Evolutionary conservation across 2,329 filamentous ascomycete genomes (phyloP).

Genomic region (Colletotrichum ledebouriae): DNA sequence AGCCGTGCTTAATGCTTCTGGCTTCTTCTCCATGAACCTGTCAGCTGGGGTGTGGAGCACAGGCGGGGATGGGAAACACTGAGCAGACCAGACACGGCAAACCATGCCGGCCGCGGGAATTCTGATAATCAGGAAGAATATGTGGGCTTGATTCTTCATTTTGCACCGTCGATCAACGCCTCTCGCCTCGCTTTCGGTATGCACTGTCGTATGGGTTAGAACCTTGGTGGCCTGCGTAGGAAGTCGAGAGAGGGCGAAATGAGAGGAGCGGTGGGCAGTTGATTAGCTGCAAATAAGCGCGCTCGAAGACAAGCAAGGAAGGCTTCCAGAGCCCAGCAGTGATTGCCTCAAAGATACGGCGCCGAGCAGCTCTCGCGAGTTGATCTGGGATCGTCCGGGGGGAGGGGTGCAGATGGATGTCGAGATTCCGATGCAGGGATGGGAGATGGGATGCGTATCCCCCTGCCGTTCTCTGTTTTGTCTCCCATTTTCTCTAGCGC

Average conservation of each 20-base stretch:
- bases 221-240: constrained; percentile 4
- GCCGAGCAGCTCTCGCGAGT: constrained; percentile 21
- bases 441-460: constrained; percentile 12
- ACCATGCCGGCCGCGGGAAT: background rate
- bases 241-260: constrained; percentile 10
- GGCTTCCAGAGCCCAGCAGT: background rate
- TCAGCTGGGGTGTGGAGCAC: constrained; percentile 11
- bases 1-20: constrained; percentile 20
- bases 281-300: constrained; percentile 17
- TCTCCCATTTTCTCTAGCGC: constrained; percentile 10
- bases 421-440: constrained; percentile 29
- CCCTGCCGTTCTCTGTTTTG: background rate
- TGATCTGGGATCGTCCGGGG: constrained; percentile 37
- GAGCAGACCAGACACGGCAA: background rate
- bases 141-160: background rate
- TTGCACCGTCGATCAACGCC: constrained; percentile 2
- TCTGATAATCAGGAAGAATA: background rate
- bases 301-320: background rate
- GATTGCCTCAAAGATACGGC: constrained; percentile 21
- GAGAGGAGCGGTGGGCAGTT: constrained; percentile 25
- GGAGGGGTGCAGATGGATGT: constrained; percentile 30
- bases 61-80: constrained; percentile 21
- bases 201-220: constrained; percentile 24
- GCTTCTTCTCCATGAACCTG: background rate
- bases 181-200: constrained; percentile 21